These are phyloP conservation scores for Xylaria sp. DNA, from an alignment of 2,329 filamentous ascomycete species.

Conservation along the genomic window DNA sequence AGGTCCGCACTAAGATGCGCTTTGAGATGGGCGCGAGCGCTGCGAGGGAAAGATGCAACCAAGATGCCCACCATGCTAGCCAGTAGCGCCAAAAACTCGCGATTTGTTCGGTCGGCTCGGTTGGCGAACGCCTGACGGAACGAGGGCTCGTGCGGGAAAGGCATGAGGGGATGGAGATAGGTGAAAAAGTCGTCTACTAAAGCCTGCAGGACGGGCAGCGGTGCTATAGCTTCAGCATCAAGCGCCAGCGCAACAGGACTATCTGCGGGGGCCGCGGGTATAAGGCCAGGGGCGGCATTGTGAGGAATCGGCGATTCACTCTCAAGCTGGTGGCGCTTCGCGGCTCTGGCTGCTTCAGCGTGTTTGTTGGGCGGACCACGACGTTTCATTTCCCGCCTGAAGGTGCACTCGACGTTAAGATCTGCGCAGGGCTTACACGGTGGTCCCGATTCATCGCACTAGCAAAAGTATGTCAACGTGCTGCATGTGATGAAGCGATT, in stretches of 20 bases:
- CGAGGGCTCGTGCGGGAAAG: conserved; percentile 79
- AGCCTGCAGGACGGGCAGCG: conserved; percentile 69
- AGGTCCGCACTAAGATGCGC: conserved; percentile 66
- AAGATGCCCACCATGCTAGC: conserved; percentile 76
- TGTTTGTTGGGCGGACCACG: conserved; percentile 66
- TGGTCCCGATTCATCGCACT: conserved; percentile 61
- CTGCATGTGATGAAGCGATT: background rate
- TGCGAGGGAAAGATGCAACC: conserved; percentile 78
- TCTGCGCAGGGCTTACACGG: conserved; percentile 63
- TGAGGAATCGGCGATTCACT: conserved; percentile 50
- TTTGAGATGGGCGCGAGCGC: conserved; percentile 72
- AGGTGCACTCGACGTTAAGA: conserved; percentile 64
- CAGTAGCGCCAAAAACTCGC: conserved; percentile 71
- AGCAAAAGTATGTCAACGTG: background rate
- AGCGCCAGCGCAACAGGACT: conserved; percentile 53
- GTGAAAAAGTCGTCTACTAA: conserved; percentile 84
- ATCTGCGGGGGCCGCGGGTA: conserved; percentile 50
- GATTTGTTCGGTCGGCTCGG: conserved; percentile 69
- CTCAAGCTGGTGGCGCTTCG: conserved; percentile 54
- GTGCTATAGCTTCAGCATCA: conserved; percentile 73
- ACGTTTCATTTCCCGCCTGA: conserved; percentile 61
- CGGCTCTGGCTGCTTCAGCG: conserved; percentile 60
- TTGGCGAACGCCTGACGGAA: conserved; percentile 72
- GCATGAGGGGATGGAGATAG: conserved; percentile 77
- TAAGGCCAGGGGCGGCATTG: conserved; percentile 54